phyloP scores from a whole-genome alignment of 1,284 basidiomycete species.

The Paramarasmius palmivorus region DNA sequence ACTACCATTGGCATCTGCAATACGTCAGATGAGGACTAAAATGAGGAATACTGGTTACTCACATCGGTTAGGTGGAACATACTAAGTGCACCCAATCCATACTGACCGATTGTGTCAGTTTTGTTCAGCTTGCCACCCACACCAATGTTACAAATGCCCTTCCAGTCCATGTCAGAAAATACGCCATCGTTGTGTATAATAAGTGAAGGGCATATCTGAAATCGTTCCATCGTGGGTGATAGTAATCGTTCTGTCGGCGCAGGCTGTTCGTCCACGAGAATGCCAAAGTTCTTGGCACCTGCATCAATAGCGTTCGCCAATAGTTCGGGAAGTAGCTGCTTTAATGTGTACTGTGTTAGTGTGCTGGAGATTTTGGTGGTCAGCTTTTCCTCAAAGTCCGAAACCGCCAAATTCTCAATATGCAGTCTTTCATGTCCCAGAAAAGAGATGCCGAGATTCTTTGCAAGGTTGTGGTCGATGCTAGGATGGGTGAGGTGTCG shows the following conservation, averaged over 20 bases:
- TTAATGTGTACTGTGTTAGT: conserved; percentile 38
- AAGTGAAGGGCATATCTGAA: conserved; percentile 35
- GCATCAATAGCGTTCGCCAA: conserved; percentile 53
- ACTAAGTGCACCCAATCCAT: conserved; percentile 48
- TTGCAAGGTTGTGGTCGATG: conserved; percentile 31
- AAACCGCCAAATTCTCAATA: conserved; percentile 21
- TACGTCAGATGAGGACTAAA: neutral
- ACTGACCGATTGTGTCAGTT: conserved; percentile 44
- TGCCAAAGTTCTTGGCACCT: conserved; percentile 36
- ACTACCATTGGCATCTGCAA: conserved; percentile 43
- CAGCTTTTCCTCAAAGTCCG: conserved; percentile 33
- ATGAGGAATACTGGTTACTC: conserved; percentile 9
- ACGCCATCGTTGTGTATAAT: conserved; percentile 43
- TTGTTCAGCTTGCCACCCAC: conserved; percentile 41
- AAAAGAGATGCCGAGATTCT: conserved; percentile 29
- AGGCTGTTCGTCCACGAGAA: conserved; percentile 34
- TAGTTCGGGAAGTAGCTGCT: conserved; percentile 46
- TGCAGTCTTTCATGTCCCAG: conserved; percentile 32
- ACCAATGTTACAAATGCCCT: conserved; percentile 43
- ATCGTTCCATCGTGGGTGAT: conserved; percentile 29
- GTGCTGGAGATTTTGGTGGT: conserved; percentile 33
- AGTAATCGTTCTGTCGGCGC: conserved; percentile 24
- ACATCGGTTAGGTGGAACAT: conserved; percentile 54
- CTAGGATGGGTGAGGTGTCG: conserved; percentile 29
- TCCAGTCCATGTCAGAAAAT: conserved; percentile 42